phyloP scores from a whole-genome alignment of 2,329 filamentous ascomycete genomes.

The Colletotrichum eremochloae region DNA sequence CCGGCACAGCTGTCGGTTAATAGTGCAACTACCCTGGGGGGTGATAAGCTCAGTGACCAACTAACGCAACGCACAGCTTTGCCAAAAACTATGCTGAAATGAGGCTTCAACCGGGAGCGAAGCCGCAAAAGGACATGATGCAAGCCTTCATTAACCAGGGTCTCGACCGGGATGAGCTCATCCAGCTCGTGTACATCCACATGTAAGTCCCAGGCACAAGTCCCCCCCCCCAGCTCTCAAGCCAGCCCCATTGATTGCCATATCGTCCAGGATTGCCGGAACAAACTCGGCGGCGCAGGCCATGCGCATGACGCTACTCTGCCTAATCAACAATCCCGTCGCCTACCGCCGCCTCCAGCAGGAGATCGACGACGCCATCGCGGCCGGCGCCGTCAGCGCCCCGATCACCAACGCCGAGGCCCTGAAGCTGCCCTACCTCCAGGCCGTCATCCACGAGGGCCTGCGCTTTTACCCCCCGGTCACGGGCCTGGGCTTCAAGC shows the following conservation, averaged over 20 bases:
- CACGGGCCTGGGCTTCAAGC: slow-evolving; percentile 65
- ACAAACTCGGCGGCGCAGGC: slow-evolving; percentile 73
- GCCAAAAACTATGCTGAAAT: slow-evolving; percentile 47
- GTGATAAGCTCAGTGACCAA: background rate
- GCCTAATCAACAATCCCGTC: slow-evolving; percentile 58
- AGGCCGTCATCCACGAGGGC: slow-evolving; percentile 69
- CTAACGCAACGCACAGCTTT: slow-evolving; percentile 42
- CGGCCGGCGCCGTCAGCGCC: slow-evolving; percentile 50
- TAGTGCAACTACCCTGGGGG: too few relatives aligned
- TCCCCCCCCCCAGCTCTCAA: background rate
- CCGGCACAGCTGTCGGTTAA: background rate
- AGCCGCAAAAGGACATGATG: slow-evolving; percentile 54
- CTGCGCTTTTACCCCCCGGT: slow-evolving; percentile 69
- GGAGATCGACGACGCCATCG: slow-evolving; percentile 61
- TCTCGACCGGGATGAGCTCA: slow-evolving; percentile 52
- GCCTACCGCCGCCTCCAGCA: slow-evolving; percentile 56
- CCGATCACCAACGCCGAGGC: slow-evolving; percentile 61
- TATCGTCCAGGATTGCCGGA: slow-evolving; percentile 63
- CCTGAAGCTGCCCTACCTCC: slow-evolving; percentile 66
- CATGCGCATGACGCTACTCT: slow-evolving; percentile 68
- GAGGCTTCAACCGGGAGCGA: slow-evolving; percentile 46
- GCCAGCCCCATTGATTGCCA: background rate
- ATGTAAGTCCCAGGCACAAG: slow-evolving; percentile 48
- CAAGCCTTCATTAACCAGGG: slow-evolving; percentile 55
- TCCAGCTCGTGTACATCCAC: slow-evolving; percentile 55